Base-by-base conservation (phyloP, 371 early-diverging fungal species). In the Syncephalastrum monosporum region DNA sequence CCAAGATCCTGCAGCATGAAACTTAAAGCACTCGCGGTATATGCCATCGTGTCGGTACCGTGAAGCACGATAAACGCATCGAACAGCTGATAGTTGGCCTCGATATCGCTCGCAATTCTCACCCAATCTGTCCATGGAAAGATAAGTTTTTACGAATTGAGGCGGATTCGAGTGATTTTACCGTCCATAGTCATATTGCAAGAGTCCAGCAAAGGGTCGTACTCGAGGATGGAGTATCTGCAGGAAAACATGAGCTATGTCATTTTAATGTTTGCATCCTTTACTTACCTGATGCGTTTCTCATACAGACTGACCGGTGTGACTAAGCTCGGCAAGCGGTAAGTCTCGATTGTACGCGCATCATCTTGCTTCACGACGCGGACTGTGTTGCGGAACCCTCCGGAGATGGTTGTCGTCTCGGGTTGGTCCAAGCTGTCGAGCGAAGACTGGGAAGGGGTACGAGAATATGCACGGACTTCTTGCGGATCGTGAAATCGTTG, bases 1-100 rank as follows among this genome's bases (percentile, higher is more conserved):
- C 86, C 98, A 42, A 99, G 77, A 53, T 95, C 89, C 65, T 99
- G 96, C 52, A 99, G 77, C 91, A 99, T 89, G 65, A 98, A 99
- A 55, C 92, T 92, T 46, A 99, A 81, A 0, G 97, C 97, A 60
- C 92, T 89, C 6, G 94, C 95, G 0, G 94, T 95, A 61, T 92
- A 95, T 0, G 94, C 90, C 96, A 96, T 95, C 0, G 96, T 96
- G 71, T 96, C 96, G 0, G 96, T 96, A 24, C 88, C 97, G 56
- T 97, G 97, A 21, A 97, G 72, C 8, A 98, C 89, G 55, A 97
- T 87, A 60, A 97, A 98, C 0, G 97, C 92, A 64, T 96, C 99
- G 59, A 86, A 98, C 16, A 85, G 67, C 60, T 90, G 73, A 72
- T 99, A 99, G 60, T 94, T 93, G 61, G 84, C 85, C 69, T 98